Base-by-base conservation (phyloP, 768 basidiomycete genomes). In the Lentinus brumalis region DNA sequence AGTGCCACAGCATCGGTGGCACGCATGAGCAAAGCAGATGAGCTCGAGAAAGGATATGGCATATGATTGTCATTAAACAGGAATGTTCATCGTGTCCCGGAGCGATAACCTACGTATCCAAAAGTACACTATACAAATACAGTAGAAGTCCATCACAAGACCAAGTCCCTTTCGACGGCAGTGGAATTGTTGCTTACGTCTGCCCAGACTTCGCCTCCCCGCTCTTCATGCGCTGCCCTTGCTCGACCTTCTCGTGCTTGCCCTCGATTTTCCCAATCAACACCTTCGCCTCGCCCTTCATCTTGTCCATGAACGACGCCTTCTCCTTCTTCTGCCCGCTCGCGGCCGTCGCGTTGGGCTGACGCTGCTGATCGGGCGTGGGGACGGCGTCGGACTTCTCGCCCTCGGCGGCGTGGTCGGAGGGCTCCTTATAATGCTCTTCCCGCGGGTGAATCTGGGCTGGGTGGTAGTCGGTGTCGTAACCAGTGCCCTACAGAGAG, bases 271-370 rank as follows among this genome's bases (percentile, higher is more conserved):
- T 70, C 9, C 71, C 71, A 30, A 70, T 59, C 44, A 72, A 54
- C 49, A 67, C 61, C 67, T 68, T 69, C 59, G 71, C 71, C 64
- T 72, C 71, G 52, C 69, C 71, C 66, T 68, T 68, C 71, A 72
- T 69, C 63, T 70, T 72, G 52, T 68, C 68, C 67, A 72, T 67
- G 66, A 72, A 72, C 18, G 67, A 58, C 6, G 62, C 66, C 66
- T 70, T 70, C 56, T 66, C 62, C 57, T 59, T 51, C 64, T 67
- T 58, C 56, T 66, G 62, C 18, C 44, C 38, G 16, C 38, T 41
- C 42, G 44, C 46, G 31, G 21, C 61, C 32, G 40, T 41, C 47
- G 58, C 45, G 44, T 53, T 50, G 15, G 45, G 44, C 35, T 46
- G 63, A 14, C 49, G 49, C 46, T 44, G 21, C 26, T 59, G 59